Base-by-base conservation (phyloP, 805 yeast genomes). In the Candida nemodendra region DNA sequence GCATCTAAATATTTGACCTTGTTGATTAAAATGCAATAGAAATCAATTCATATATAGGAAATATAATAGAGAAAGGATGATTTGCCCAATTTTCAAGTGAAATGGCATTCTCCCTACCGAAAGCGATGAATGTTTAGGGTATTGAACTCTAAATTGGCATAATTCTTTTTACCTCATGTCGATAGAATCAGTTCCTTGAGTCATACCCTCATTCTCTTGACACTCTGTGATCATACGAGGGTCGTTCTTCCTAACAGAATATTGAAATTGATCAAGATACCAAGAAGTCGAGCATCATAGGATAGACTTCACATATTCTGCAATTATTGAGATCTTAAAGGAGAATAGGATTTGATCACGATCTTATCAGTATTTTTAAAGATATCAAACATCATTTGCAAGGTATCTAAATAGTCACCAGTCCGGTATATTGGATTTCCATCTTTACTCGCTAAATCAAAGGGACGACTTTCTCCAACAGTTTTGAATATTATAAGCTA, bases 321-420 rank as follows among this genome's bases (percentile, higher is more conserved):
- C 1, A 86, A 86, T 30, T 84, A 84, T 14, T 65, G 56, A 2
- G 81, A 66, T 5, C 90, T 93, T 36, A 79, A 64, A 9, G 86
- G 85, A 18, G 83, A 73, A 48, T 73, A 81, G 0, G 84, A 83
- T 22, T 68, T 72, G 5, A 78, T 51, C 3, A 63, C 41, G 30
- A 74, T 71, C 35, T 67, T 66, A 63, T 66, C 65, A 6, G 75
- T 69, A 9, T 69, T 71, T 34, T 61, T 70, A 61, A 78, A 90
- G 29, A 84, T 82, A 54, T 86, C 89, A 37, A 85, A 84, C 37
- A 84, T 64, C 48, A 81, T 80, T 53, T 80, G 79, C 45, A 74
- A 76, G 13, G 91, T 90, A 27, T 79, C 77, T n/a, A 91, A 59
- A 38, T 49, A 95, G 55, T 89, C 95, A 16, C 86, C 96, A 40